phyloP scores from a whole-genome alignment of 2,329 filamentous ascomycete species.

The Calonectria pauciramosa region DNA sequence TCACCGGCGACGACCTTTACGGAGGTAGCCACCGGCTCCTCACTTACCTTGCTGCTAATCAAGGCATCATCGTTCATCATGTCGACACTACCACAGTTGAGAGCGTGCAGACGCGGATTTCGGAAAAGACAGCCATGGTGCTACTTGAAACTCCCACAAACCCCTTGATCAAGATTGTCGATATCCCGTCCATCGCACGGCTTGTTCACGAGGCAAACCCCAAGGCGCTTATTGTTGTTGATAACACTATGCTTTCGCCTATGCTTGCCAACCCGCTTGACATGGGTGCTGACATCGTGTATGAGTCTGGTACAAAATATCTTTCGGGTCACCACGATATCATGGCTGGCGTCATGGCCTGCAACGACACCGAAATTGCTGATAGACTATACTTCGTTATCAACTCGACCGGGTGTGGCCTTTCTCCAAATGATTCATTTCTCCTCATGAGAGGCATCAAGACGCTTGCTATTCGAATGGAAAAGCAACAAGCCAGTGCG shows the following conservation, averaged over 20 bases:
- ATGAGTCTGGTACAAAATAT: constrained; percentile 98
- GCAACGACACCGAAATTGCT: constrained; percentile 85
- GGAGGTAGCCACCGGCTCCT: constrained; percentile 94
- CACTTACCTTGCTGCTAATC: constrained; percentile 90
- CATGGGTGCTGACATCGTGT: constrained; percentile 94
- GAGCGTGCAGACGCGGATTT: constrained; percentile 77
- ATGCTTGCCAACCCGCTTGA: constrained; percentile 95
- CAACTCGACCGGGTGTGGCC: constrained; percentile 94
- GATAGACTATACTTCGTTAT: constrained; percentile 97
- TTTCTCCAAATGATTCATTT: constrained; percentile 96
- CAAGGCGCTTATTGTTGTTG: constrained; percentile 87
- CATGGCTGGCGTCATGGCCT: constrained; percentile 96
- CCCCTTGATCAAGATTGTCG: constrained; percentile 97
- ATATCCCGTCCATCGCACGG: constrained; percentile 84
- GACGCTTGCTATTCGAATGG: constrained; percentile 97
- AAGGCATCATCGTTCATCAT: constrained; percentile 94
- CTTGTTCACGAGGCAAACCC: constrained; percentile 83
- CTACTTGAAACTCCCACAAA: constrained; percentile 97
- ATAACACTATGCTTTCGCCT: constrained; percentile 99
- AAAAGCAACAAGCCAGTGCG: constrained; percentile 96
- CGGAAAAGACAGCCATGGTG: constrained; percentile 91
- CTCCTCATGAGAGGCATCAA: constrained; percentile 96
- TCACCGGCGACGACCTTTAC: constrained; percentile 97
- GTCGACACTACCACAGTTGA: constrained; percentile 91
- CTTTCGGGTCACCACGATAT: constrained; percentile 98